Base-by-base conservation (phyloP, 192 early-diverging fungal species). In the Phycomyces nitens region DNA sequence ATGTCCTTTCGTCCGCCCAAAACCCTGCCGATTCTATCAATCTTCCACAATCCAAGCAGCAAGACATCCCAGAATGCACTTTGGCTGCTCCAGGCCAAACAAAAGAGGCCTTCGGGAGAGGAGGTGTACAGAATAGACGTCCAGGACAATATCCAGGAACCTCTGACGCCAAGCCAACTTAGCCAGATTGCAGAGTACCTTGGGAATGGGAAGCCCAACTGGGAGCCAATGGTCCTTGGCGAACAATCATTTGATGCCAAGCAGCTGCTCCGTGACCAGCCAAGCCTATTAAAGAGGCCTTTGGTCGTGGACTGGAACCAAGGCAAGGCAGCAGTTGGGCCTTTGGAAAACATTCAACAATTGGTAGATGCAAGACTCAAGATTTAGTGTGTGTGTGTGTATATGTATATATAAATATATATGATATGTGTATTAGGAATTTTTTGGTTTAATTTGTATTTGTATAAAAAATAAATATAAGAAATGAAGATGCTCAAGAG, bases 261-360 rank as follows among this genome's bases (percentile, higher is more conserved):
- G 22, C 21, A 58, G 0, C n/a, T 67, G 1, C 44, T 72, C 11
- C 62, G 40, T 29, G 6, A 72, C 1, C 41, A 68, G 7, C 69
- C 57, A 0, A 21, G 41, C 2, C n/a, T 53, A 12, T 51, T 76
- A 16, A 38, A 65, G 23, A 60, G 74, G 43, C 74, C 74, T 15
- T 57, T 76, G 39, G 69, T 70, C 0, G 62, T 76, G 7, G 74
- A 76, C 24, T 76, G 74, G 74, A 60, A 68, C n/a, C 61, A 62
- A 38, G 74, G 68, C n/a, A 70, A 62, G 18, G 73, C 73, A 15
- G 73, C 58, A 3, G 29, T 64, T 0, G 66, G 58, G 11, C 60
- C 70, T 4, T 23, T 64, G 0, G 57, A 59, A 2, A 57, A 62
- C 0, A 47, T 63, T 40, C 39, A 69, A 52, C 23, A 52, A 43